Base-by-base conservation (phyloP, 352 stramenopile genomes). In the Phytophthora nicotianae region DNA sequence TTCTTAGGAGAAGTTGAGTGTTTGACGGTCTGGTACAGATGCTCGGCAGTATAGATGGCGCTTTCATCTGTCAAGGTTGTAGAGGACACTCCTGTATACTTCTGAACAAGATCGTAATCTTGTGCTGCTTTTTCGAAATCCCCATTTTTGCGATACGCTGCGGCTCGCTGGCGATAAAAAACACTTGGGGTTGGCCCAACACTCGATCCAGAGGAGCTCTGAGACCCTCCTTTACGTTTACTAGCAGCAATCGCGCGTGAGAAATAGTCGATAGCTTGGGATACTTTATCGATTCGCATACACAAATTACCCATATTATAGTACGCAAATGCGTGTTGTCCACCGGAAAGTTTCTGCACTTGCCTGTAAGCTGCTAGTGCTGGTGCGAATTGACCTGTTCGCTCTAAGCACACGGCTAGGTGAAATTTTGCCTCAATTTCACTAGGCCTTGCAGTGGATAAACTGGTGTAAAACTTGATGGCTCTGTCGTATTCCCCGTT, bases 111-210 rank as follows among this genome's bases (percentile, higher is more conserved):
- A 21, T 68, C 70, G 16, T 87, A 90, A 48, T 90, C 81, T 23
- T 67, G 65, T n/a, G 81, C 77, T 5, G 81, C 81, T 24, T 85
- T 80, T 49, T 90, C 77, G 35, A 85, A 90, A 6, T 90, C 72
- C 0, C 78, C 78, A 41, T 71, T 72, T 26, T 82, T 81, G 3
- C 81, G 78, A 50, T 83, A 88, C 0, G 77, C 81, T 20, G 77
- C 77, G 10, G 76, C 81, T 32, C 81, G 70, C 29, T 88, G 78
- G 0, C 67, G 68, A 33, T 83, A 87, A 62, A 90, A 83, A 2
- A 53, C 62, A 16, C 77, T 23, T 26, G 66, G 66, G 13, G 50
- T 61, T 50, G 57, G 7, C 3, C 45, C 58, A 11, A 59, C 57
- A 37, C n/a, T 46, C 27, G 46, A 49, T 3, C 50, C n/a, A 13